Evolutionary conservation across 1,284 basidiomycete species (phyloP).

Genomic region (Mycena sp.): DNA sequence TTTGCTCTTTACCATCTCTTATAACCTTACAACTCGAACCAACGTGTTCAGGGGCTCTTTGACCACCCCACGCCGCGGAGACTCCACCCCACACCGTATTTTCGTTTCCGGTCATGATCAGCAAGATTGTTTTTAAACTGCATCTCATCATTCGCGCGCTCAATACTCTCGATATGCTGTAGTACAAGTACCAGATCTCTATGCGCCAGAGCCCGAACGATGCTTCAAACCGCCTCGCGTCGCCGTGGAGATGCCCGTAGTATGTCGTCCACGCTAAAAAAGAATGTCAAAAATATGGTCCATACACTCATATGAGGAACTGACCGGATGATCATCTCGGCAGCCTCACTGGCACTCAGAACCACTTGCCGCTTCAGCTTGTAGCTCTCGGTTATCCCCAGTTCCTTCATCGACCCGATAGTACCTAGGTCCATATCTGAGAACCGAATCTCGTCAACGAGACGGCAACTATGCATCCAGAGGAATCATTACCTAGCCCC

Average conservation of each 20-base stretch:
- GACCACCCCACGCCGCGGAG: too few relatives aligned
- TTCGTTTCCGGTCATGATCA: too few relatives aligned
- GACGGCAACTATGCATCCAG: neutral
- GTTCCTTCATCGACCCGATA: constrained; percentile 88
- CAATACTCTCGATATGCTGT: too few relatives aligned
- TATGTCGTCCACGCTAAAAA: constrained; percentile 71
- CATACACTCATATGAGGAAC: constrained; percentile 43
- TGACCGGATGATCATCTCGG: constrained; percentile 97
- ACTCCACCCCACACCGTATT: too few relatives aligned
- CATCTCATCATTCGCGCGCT: too few relatives aligned
- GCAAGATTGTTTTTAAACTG: too few relatives aligned
- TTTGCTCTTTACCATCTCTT: too few relatives aligned
- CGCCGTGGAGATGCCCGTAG: constrained; percentile 70
- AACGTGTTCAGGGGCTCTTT: too few relatives aligned
- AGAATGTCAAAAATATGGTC: neutral
- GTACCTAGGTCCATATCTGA: constrained; percentile 89
- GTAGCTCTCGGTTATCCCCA: constrained; percentile 96
- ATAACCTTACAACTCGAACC: too few relatives aligned
- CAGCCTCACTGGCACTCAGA: constrained; percentile 93
- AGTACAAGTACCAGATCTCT: too few relatives aligned
- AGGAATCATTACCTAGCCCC: constrained; percentile 75
- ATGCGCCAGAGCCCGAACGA: too few relatives aligned
- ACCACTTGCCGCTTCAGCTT: constrained; percentile 98
- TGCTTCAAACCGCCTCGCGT: constrained; percentile 69
- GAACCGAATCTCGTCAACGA: too few relatives aligned